These are phyloP conservation scores for Lasiodiplodia gonubiensis DNA, from an alignment of 2,329 filamentous ascomycete genomes.

Conservation along the genomic window DNA sequence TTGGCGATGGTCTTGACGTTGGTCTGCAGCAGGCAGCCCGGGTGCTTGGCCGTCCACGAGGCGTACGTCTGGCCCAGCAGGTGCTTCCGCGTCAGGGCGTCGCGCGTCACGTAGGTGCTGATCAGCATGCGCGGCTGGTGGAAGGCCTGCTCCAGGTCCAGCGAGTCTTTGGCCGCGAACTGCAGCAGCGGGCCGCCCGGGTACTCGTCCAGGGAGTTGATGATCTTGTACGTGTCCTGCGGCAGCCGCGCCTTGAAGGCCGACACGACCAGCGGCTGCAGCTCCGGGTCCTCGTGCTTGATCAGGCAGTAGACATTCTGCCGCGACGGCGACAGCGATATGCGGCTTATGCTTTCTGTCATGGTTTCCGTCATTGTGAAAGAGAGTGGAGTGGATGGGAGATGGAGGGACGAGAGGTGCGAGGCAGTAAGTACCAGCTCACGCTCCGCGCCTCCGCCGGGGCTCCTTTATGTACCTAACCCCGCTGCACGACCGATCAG, in stretches of 20 bases:
- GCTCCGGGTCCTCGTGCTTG: conserved; percentile 73
- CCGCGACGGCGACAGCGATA: background rate
- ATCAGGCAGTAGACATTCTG: conserved; percentile 6
- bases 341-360: background rate
- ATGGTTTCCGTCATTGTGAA: background rate
- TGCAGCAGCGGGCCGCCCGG: conserved; percentile 66
- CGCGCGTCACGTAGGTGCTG: conserved; percentile 93
- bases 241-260: conserved; percentile 70
- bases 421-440: background rate
- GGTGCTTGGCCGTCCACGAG: conserved; percentile 85
- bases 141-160: conserved; percentile 81
- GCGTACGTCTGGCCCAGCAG: conserved; percentile 84
- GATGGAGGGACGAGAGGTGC: background rate
- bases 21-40: conserved; percentile 67
- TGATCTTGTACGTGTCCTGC: conserved; percentile 58
- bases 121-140: conserved; percentile 69
- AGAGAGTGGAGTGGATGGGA: no score
- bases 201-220: conserved; percentile 55
- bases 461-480: background rate
- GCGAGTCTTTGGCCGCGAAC: conserved; percentile 82
- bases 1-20: conserved; percentile 80
- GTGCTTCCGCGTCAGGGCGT: conserved; percentile 95
- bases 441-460: background rate
- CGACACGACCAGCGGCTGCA: conserved; percentile 80
- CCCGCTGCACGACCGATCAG: background rate